Percentiles rank a stretch among this genome's conserved stretches.
Evolutionary conservation across 805 yeast species (phyloP).

Genomic region (Cyberlindnera samutprakarnensis): DNA sequence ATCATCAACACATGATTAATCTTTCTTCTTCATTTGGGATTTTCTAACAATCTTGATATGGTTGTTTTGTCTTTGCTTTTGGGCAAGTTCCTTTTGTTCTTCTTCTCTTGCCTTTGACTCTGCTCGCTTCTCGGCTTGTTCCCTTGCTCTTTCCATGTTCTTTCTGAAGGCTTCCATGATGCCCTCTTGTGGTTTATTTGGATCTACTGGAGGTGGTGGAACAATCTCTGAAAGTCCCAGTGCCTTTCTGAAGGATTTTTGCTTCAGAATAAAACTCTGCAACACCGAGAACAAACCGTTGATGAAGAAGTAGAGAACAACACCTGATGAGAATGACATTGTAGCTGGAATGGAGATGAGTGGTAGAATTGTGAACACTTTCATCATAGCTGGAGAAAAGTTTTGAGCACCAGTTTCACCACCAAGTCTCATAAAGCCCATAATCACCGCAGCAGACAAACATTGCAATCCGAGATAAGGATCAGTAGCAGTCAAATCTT

Average conservation of each 20-base stretch:
- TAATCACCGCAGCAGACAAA: slow-evolving; percentile 70
- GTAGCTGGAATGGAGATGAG: slow-evolving; percentile 83
- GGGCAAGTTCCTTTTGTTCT: slow-evolving; percentile 23
- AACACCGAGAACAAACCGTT: slow-evolving; percentile 68
- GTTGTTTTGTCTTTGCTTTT: slow-evolving; percentile 23
- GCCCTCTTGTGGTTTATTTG: slow-evolving; percentile 27
- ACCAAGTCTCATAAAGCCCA: slow-evolving; percentile 71
- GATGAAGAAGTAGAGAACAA: slow-evolving; percentile 76
- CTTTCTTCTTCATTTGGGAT: slow-evolving; percentile 10
- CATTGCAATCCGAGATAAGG: slow-evolving; percentile 87
- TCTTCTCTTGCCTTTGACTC: slow-evolving; percentile 28
- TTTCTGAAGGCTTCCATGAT: slow-evolving; percentile 31
- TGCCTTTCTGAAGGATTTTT: slow-evolving; percentile 45
- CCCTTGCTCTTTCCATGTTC: slow-evolving; percentile 31
- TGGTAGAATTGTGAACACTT: slow-evolving; percentile 66
- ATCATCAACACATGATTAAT: no score
- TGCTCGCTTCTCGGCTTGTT: slow-evolving; percentile 31
- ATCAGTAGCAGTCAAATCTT: slow-evolving; percentile 73
- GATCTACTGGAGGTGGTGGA: slow-evolving; percentile 36
- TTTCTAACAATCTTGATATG: slow-evolving; percentile 21
- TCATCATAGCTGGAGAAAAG: slow-evolving; percentile 58
- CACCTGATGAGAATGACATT: slow-evolving; percentile 77
- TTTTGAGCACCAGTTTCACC: slow-evolving; percentile 84
- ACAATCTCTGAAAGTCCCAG: slow-evolving; percentile 57
- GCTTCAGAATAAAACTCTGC: slow-evolving; percentile 64